Base-by-base conservation (phyloP, 768 basidiomycete species). In the Collybia mongolica region DNA sequence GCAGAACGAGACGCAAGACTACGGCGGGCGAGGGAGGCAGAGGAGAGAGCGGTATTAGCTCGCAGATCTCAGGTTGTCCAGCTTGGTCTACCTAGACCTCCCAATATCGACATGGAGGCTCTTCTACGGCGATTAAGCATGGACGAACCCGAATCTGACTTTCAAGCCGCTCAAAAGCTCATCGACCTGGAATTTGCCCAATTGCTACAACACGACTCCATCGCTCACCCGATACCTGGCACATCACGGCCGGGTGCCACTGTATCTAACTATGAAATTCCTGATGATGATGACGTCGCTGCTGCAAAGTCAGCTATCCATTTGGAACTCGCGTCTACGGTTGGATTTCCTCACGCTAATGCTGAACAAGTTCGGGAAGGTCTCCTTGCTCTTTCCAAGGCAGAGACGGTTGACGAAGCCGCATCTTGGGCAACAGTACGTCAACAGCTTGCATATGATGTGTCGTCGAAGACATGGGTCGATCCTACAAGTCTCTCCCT, bases 191-290 rank as follows among this genome's bases (percentile, higher is more conserved):
- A 98, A 62, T 76, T 98, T 42, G 86, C 81, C 3, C 72, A 76
- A 36, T 77, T 99, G 39, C 71, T 98, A 52, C 79, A 84, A 47
- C 94, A 98, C 62, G 97, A 99, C 66, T 80, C 93, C 5, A 82
- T 98, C 49, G 79, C 82, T 0, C 75, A 94, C 67, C 95, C 96
- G 3, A 69, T 98, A 12, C 92, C 95, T 8, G 97, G 97, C 2
- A 94, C 93, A 8, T 78, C 79, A 19, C 76, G 80, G 29, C 80
- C 93, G 5, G 92, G 93, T 5, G 79, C 84, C 11, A 82, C 83
- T 0, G 72, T 75, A 19, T 92, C 91, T 14, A 61, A 63, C 0
- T 93, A 95, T 54, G 74, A 76, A 22, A 76, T 83, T 19, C 92
- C 96, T n/a, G 74, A 79, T 18, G 94, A 98, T 63, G 83, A 83